Evolutionary conservation across 495 filamentous ascomycete species (phyloP).

Genomic region (Echria macrotheca): DNA sequence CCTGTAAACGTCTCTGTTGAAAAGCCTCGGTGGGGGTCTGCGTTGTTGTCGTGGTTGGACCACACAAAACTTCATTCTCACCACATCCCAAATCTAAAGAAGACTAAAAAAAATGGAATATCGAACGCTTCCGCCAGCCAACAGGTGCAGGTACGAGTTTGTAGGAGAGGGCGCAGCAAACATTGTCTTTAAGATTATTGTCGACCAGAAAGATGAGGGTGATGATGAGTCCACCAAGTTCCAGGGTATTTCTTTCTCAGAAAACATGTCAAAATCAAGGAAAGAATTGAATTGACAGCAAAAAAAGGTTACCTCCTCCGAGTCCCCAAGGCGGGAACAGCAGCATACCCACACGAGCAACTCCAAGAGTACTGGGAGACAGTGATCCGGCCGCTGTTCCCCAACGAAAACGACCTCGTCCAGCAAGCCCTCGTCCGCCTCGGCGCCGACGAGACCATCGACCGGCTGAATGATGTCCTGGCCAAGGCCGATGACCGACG

Average conservation of each 20-base stretch:
- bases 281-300: neutral
- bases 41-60: too few relatives aligned
- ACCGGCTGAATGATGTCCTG: constrained; percentile 49
- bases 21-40: too few relatives aligned
- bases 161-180: constrained; percentile 66
- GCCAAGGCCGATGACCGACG: constrained; percentile 33
- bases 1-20: too few relatives aligned
- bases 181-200: constrained; percentile 49
- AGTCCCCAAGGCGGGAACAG: constrained; percentile 58
- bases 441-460: constrained; percentile 12
- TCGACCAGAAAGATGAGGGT: neutral
- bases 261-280: too few relatives aligned
- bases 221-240: neutral
- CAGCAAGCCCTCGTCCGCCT: constrained; percentile 51
- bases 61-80: too few relatives aligned
- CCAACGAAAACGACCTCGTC: constrained; percentile 51
- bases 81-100: too few relatives aligned
- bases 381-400: constrained; percentile 54
- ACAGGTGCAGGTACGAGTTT: constrained; percentile 29
- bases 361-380: constrained; percentile 54
- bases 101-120: neutral
- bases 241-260: too few relatives aligned
- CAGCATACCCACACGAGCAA: constrained; percentile 48
- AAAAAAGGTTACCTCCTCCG: constrained; percentile 53
- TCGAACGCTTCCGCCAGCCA: neutral